Percentiles rank a stretch among this genome's conserved stretches.
Evolutionary conservation across 768 basidiomycete genomes (phyloP).

Genomic region (Lactarius pseudohatsudake): DNA sequence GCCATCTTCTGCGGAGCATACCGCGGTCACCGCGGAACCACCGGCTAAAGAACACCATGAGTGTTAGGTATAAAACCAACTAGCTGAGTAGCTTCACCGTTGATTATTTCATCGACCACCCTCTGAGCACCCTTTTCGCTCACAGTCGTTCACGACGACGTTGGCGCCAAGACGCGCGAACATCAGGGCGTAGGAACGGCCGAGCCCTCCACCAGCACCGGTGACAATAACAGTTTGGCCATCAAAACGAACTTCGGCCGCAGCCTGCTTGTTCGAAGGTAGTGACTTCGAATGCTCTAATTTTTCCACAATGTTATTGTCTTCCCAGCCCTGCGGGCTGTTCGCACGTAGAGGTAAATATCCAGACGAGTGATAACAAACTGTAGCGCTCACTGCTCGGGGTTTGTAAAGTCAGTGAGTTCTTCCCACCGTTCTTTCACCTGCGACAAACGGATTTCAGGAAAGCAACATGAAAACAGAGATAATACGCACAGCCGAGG

Average conservation of each 20-base stretch:
- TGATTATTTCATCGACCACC: conserved; percentile 85
- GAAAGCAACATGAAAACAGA: background rate
- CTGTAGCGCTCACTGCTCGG: conserved; percentile 58
- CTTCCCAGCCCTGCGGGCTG: conserved; percentile 65
- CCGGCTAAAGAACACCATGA: conserved; percentile 53
- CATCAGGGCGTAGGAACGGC: conserved; percentile 89
- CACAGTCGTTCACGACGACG: conserved; percentile 94
- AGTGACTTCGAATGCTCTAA: conserved; percentile 64
- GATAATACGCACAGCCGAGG: conserved; percentile 69
- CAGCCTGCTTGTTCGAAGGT: conserved; percentile 66
- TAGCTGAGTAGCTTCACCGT: conserved; percentile 47
- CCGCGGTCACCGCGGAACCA: conserved; percentile 79
- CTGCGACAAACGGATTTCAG: conserved; percentile 37
- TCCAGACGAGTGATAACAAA: background rate
- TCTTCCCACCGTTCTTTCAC: conserved; percentile 84
- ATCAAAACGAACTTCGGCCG: conserved; percentile 74
- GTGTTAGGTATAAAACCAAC: background rate
- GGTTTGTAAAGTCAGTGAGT: conserved; percentile 73
- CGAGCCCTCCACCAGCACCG: conserved; percentile 92
- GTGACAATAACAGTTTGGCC: conserved; percentile 93
- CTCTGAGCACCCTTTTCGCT: conserved; percentile 78
- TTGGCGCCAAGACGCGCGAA: conserved; percentile 93
- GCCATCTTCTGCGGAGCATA: conserved; percentile 90
- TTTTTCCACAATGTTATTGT: conserved; percentile 59
- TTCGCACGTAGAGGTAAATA: conserved; percentile 15